These are phyloP conservation scores for Physcomitrellopsis africana DNA, from an alignment of 225 moss, liverwort and hornwort genomes.

Conservation along the genomic window DNA sequence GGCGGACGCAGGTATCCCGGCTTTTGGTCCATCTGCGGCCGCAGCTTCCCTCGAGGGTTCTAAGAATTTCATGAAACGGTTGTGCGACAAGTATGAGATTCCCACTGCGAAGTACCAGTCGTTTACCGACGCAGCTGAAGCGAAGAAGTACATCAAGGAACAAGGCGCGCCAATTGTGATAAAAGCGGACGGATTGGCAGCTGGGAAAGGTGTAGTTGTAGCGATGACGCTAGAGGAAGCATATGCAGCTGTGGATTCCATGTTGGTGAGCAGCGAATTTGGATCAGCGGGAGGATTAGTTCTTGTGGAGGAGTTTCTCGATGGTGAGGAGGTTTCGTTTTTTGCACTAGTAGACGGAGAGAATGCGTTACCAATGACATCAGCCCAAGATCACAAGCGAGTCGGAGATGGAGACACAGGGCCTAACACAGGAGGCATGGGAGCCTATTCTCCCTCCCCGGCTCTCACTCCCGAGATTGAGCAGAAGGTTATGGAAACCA, in stretches of 20 bases:
- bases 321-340: slow-evolving; percentile 93
- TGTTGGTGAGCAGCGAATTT: slow-evolving; percentile 71
- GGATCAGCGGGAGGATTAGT: slow-evolving; percentile 79
- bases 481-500: slow-evolving; percentile 69
- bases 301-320: slow-evolving; percentile 95
- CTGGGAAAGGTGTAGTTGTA: slow-evolving; percentile 92
- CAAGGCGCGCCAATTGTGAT: slow-evolving; percentile 89
- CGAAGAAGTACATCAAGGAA: slow-evolving; percentile 72
- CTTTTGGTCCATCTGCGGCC: slow-evolving; percentile 79
- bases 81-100: slow-evolving; percentile 84
- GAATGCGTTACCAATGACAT: slow-evolving; percentile 74
- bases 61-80: slow-evolving; percentile 90
- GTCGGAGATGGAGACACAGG: slow-evolving; percentile 92
- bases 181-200: slow-evolving; percentile 94
- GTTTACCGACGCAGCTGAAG: slow-evolving; percentile 62
- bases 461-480: slow-evolving; percentile 72
- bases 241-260: slow-evolving; percentile 80
- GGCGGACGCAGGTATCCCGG: slow-evolving; percentile 54
- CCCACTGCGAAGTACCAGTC: slow-evolving; percentile 85
- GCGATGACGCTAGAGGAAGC: slow-evolving; percentile 73
- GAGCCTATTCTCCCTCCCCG: slow-evolving; percentile 92
- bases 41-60: slow-evolving; percentile 90
- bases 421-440: slow-evolving; percentile 95
- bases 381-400: slow-evolving; percentile 94
- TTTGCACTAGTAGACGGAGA: slow-evolving; percentile 93